phyloP scores from a whole-genome alignment of 2,329 filamentous ascomycete species.

The Hypocrella siamensis region DNA sequence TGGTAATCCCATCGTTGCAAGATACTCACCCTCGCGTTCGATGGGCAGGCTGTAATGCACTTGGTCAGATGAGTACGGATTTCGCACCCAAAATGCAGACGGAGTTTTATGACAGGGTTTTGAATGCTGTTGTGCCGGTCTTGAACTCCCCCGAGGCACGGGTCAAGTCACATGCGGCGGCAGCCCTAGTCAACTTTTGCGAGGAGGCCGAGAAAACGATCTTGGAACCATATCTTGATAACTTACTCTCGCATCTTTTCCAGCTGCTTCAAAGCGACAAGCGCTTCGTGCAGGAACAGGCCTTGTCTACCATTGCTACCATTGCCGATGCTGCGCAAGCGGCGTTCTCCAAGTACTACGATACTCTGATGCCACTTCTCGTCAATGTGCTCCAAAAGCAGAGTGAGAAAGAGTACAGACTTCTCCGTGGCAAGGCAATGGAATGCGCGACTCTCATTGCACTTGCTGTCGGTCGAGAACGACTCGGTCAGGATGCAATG shows the following conservation, averaged over 20 bases:
- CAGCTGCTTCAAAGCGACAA: constrained; percentile 81
- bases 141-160: constrained; percentile 79
- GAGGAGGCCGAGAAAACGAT: constrained; percentile 91
- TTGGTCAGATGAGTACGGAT: constrained; percentile 99
- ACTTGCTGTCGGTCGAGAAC: constrained; percentile 83
- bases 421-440: constrained; percentile 94
- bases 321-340: constrained; percentile 97
- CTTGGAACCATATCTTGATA: constrained; percentile 83
- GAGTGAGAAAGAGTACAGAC: constrained; percentile 81
- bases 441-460: constrained; percentile 95
- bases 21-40: constrained; percentile 87
- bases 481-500: constrained; percentile 76
- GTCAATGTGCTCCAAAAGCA: constrained; percentile 81
- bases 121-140: constrained; percentile 85
- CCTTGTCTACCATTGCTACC: constrained; percentile 91
- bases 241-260: constrained; percentile 72
- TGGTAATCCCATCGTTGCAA: constrained; percentile 82
- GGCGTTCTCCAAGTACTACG: constrained; percentile 90
- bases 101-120: constrained; percentile 76
- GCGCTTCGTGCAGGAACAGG: constrained; percentile 94
- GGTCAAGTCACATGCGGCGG: constrained; percentile 91
- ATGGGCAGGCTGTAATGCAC: constrained; percentile 93
- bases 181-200: constrained; percentile 97
- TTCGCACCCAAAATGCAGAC: constrained; percentile 97
- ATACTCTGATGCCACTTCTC: constrained; percentile 85